Conservation (phyloP, 2,329 filamentous ascomycete genomes). For the Neonectria sp. region DNA sequence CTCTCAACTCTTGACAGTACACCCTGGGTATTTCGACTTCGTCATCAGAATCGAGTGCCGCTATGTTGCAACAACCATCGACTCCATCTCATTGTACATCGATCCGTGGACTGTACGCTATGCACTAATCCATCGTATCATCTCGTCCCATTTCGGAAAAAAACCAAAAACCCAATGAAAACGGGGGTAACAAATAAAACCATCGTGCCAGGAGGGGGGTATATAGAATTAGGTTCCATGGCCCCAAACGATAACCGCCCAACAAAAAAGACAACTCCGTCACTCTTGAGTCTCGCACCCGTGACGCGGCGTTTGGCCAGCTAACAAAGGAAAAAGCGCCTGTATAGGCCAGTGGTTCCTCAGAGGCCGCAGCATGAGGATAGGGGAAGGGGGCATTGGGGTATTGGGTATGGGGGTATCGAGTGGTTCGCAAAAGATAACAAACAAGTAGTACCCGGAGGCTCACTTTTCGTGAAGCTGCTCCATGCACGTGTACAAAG, state of each 20-base stretch:
- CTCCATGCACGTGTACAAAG: constrained; percentile 40
- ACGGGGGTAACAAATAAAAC: constrained; percentile 35
- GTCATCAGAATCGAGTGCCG: constrained; percentile 12
- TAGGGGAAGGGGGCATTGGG: background rate
- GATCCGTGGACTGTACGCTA: constrained; percentile 10
- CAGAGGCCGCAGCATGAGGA: constrained; percentile 41
- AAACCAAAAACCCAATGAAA: constrained; percentile 33
- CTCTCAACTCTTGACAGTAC: constrained; percentile 17
- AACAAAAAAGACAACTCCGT: constrained; percentile 42
- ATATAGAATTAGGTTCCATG: constrained; percentile 49
- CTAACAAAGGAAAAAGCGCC: constrained; percentile 38
- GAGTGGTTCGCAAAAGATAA: constrained; percentile 42
- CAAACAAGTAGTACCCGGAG: constrained; percentile 36
- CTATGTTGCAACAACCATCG: constrained; percentile 16
- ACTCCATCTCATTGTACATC: constrained; percentile 35
- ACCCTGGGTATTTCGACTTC: constrained; percentile 17
- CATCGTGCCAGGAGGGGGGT: constrained; percentile 45
- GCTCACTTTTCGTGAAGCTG: constrained; percentile 41
- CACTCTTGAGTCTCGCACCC: constrained; percentile 33
- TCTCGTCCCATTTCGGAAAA: constrained; percentile 32
- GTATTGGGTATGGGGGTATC: constrained; percentile 39
- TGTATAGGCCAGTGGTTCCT: constrained; percentile 46
- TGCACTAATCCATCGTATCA: constrained; percentile 23
- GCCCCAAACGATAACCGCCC: constrained; percentile 41
- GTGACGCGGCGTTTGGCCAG: constrained; percentile 38